Percentiles rank a stretch among this genome's conserved stretches.
These are phyloP conservation scores for Cladorrhinum sp. DNA, from an alignment of 2,329 filamentous ascomycete species.

Conservation along the genomic window DNA sequence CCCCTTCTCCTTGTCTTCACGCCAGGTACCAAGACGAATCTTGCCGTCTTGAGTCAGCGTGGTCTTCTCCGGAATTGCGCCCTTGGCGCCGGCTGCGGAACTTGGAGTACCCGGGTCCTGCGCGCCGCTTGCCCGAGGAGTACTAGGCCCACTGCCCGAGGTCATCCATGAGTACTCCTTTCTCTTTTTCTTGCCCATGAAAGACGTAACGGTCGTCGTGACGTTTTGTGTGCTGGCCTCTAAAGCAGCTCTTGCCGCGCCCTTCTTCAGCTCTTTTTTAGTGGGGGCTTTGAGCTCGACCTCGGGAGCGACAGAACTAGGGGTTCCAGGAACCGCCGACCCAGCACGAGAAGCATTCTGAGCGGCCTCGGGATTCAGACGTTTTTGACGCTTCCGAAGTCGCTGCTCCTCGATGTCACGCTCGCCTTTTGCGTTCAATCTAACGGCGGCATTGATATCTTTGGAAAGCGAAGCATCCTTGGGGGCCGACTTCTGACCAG, in stretches of 20 bases:
- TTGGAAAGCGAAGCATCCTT: conserved; percentile 40
- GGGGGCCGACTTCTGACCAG: conserved; percentile 36
- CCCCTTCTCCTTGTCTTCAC: conserved; percentile 75
- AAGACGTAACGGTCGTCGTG: conserved; percentile 76
- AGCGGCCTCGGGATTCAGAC: conserved; percentile 55
- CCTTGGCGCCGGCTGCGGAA: not conserved
- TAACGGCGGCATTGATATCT: conserved; percentile 50
- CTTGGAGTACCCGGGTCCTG: conserved; percentile 20
- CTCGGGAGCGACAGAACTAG: conserved; percentile 61
- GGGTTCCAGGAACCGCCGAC: conserved; percentile 58
- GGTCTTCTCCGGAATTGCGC: conserved; percentile 34
- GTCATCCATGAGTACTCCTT: conserved; percentile 77
- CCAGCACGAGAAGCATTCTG: conserved; percentile 50
- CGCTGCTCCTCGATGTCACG: conserved; percentile 70
- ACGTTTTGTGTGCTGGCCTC: conserved; percentile 76
- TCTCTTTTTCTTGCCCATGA: conserved; percentile 61
- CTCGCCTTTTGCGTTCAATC: conserved; percentile 63
- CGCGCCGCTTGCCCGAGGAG: conserved; percentile 36
- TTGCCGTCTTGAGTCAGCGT: conserved; percentile 56
- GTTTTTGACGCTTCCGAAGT: conserved; percentile 63
- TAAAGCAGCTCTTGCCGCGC: conserved; percentile 72
- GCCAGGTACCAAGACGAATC: conserved; percentile 67
- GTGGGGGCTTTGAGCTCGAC: conserved; percentile 63
- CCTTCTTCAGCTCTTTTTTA: conserved; percentile 83
- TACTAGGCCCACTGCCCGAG: conserved; percentile 51